Evolutionary conservation across 495 filamentous ascomycete species (phyloP).

Genomic region (Hyphodiscus hymeniophilus): DNA sequence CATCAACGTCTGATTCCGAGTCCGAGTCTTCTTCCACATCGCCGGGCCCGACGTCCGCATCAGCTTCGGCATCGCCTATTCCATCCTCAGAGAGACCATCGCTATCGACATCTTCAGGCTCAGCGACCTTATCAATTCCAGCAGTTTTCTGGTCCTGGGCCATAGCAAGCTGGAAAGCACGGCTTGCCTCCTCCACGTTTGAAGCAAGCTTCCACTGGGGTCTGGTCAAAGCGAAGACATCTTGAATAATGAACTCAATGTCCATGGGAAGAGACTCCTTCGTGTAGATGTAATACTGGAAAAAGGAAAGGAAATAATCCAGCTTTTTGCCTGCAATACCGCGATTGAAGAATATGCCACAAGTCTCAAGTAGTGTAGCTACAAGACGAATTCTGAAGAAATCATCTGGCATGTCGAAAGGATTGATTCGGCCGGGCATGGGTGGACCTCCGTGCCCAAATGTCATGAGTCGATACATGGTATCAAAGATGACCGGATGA

Average conservation of each 20-base stretch:
- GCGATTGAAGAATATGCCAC: conserved; percentile 91
- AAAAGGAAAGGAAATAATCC: conserved; percentile 95
- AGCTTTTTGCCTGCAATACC: conserved; percentile 93
- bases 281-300: conserved; percentile 94
- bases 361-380: conserved; percentile 85
- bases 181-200: conserved; percentile 73
- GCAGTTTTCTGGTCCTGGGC: conserved; percentile 78
- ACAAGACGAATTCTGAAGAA: conserved; percentile 91
- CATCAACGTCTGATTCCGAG: conserved; percentile 26
- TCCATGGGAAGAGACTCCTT: conserved; percentile 95
- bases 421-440: conserved; percentile 61
- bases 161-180: conserved; percentile 78
- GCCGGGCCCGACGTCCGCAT: conserved; percentile 35
- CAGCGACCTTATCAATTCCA: conserved; percentile 54
- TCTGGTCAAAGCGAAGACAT: conserved; percentile 73
- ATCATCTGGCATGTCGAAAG: conserved; percentile 84
- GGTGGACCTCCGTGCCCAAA: conserved; percentile 84
- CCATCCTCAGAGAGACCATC: conserved; percentile 57
- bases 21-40: conserved; percentile 42
- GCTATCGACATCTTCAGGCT: conserved; percentile 62
- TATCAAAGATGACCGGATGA: conserved; percentile 91
- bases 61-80: conserved; percentile 44
- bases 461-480: conserved; percentile 85
- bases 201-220: conserved; percentile 86
- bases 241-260: conserved; percentile 92